Evolutionary conservation across 176 grass and related monocot species (phyloP), one percentile per base, ranked within the genome.

Genomic region (Stipa capillata): DNA sequence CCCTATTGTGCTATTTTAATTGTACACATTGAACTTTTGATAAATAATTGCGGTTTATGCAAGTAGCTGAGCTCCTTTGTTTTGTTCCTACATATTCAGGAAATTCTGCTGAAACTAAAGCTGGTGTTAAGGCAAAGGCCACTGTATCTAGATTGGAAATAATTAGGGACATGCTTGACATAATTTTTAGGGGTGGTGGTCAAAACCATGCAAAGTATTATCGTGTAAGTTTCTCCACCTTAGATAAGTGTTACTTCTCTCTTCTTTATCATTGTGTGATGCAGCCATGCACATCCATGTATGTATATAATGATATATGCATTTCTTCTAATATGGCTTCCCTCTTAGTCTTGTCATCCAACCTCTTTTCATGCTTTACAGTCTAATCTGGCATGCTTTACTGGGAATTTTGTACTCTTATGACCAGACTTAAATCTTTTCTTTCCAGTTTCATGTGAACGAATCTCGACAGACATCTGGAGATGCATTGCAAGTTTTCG

Each of bases 371-470:
- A 55, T 35, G 28, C 39, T 57, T 83, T 79, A 39, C 56, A 51
- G 43, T 43, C 56, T 81, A 55, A 64, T 36, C 28, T 84, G 69
- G 42, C 64, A 52, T 68, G 37, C 21, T 62, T 75, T 70, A 61
- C 48, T 76, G 45, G 48, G 60, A 64, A 35, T 79, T 73, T 51
- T 44, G 35, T 67, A 17, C 32, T 54, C 65, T 85, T 82, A 84
- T 63, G 45, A 81, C 4, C 2, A 31, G 8, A 44, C 21, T 90
- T 15, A 42, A 56, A 56, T 79, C 13, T 54, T 82, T 51, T 67
- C 15, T 73, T 82, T 89, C 62, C 90, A 98, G 95, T 98, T 98
- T 86, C 95, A 98, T 75, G 90, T 98, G 77, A 91, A 98, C 24
- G 95, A 98, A 78, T 91, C 78, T 83, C 89, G 88, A 62, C 86